phyloP scores from a whole-genome alignment of 192 early-diverging fungal genomes.

The Coemansia sp. region DNA sequence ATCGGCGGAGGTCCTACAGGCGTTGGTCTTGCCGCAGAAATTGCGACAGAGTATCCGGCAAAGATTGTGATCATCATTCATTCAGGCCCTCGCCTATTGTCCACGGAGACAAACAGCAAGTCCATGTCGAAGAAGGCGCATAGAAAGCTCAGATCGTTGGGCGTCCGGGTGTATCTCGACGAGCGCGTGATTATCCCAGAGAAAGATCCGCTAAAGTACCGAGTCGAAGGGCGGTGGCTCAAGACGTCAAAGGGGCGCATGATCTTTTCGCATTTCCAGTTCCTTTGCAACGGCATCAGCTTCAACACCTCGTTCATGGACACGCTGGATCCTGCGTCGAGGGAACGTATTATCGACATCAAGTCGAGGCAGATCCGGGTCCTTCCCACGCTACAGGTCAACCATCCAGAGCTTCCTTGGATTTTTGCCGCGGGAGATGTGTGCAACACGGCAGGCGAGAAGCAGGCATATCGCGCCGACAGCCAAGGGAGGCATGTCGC shows the following conservation, averaged over 20 bases:
- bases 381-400: constrained; percentile 73
- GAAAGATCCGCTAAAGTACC: constrained; percentile 52
- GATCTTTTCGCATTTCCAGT: constrained; percentile 56
- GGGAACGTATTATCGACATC: constrained; percentile 55
- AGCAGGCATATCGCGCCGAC: constrained; percentile 53
- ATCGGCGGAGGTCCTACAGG: constrained; percentile 79
- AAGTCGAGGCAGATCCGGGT: constrained; percentile 62
- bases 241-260: constrained; percentile 50
- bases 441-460: constrained; percentile 50
- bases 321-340: constrained; percentile 52
- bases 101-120: constrained; percentile 37
- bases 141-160: constrained; percentile 53
- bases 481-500: constrained; percentile 52
- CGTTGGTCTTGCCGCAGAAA: constrained; percentile 76
- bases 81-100: constrained; percentile 35
- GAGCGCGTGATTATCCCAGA: constrained; percentile 66
- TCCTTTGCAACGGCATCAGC: constrained; percentile 72
- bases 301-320: constrained; percentile 66
- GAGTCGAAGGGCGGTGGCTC: constrained; percentile 45
- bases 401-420: constrained; percentile 62
- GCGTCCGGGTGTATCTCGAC: constrained; percentile 57
- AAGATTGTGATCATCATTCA: constrained; percentile 45
- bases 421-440: constrained; percentile 77
- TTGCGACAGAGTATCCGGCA: constrained; percentile 45
- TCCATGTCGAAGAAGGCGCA: constrained; percentile 59